A percentile compares a stretch with the other conserved stretches of the same genome.
Conservation (phyloP, 2,329 filamentous ascomycete species). For the Fusarium camptoceras region DNA sequence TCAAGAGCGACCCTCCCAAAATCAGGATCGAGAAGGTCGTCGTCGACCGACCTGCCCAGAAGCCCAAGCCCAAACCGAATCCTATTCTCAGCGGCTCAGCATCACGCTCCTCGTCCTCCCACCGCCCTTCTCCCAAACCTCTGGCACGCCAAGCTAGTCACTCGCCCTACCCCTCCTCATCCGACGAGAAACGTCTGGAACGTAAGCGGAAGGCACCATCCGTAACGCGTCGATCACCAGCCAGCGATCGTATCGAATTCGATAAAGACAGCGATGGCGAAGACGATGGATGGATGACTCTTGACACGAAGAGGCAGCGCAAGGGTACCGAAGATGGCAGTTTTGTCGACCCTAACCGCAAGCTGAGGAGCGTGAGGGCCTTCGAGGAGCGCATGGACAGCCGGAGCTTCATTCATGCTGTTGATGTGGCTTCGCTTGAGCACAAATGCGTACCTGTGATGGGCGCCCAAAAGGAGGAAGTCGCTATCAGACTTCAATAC, state of each 20-base stretch:
- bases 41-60: constrained; percentile 54
- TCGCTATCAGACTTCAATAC: constrained; percentile 81
- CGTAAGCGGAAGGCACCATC: constrained; percentile 64
- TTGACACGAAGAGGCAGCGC: constrained; percentile 63
- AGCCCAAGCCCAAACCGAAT: constrained; percentile 54
- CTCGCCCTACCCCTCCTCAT: constrained; percentile 57
- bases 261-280: constrained; percentile 64
- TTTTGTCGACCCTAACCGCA: constrained; percentile 60
- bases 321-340: constrained; percentile 55
- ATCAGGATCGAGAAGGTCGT: constrained; percentile 66
- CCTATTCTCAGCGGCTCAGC: constrained; percentile 47
- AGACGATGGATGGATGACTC: constrained; percentile 64
- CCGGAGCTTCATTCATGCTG: constrained; percentile 67
- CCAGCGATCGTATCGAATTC: constrained; percentile 62
- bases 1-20: constrained; percentile 63
- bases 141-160: constrained; percentile 56
- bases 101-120: constrained; percentile 51
- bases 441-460: constrained; percentile 64
- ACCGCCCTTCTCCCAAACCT: constrained; percentile 57
- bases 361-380: constrained; percentile 59
- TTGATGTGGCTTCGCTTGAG: constrained; percentile 64
- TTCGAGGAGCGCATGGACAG: constrained; percentile 58
- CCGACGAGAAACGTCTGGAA: constrained; percentile 52
- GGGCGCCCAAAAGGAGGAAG: constrained; percentile 63
- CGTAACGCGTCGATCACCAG: constrained; percentile 56